phyloP scores from a whole-genome alignment of 176 grass and related monocot species.

The Carex kokanica region DNA sequence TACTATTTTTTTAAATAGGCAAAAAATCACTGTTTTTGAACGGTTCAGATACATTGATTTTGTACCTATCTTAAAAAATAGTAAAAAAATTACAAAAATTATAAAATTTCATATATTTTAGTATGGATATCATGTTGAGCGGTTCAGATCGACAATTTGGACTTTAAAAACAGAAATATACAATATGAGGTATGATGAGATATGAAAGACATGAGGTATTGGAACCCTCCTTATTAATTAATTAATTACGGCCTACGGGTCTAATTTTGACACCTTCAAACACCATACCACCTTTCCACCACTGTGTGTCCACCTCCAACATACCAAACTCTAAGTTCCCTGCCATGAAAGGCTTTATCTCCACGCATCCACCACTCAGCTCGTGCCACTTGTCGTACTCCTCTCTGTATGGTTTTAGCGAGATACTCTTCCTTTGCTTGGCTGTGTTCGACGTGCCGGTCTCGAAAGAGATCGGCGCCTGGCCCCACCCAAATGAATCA shows the following conservation, averaged over 20 bases:
- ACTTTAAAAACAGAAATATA: too few relatives aligned
- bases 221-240: too few relatives aligned
- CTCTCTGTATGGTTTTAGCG: not conserved
- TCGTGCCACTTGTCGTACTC: not conserved
- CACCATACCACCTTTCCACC: conserved; percentile 27
- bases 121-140: too few relatives aligned
- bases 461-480: not conserved
- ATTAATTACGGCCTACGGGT: not conserved
- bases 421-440: conserved; percentile 7
- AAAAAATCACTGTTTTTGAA: too few relatives aligned
- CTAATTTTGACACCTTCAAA: conserved; percentile 21
- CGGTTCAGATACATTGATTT: too few relatives aligned
- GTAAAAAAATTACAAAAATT: too few relatives aligned
- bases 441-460: not conserved
- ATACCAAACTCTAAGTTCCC: not conserved
- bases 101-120: too few relatives aligned
- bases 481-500: conserved; percentile 28
- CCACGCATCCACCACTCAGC: not conserved
- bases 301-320: not conserved
- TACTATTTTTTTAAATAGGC: too few relatives aligned
- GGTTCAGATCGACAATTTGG: too few relatives aligned
- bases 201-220: too few relatives aligned
- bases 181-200: too few relatives aligned
- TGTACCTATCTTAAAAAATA: too few relatives aligned
- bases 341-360: not conserved